Percentiles rank a stretch among this genome's conserved stretches.
These are phyloP conservation scores for Notholithocarpus densiflorus DNA, from an alignment of 306 rosid genomes.

Conservation along the genomic window DNA sequence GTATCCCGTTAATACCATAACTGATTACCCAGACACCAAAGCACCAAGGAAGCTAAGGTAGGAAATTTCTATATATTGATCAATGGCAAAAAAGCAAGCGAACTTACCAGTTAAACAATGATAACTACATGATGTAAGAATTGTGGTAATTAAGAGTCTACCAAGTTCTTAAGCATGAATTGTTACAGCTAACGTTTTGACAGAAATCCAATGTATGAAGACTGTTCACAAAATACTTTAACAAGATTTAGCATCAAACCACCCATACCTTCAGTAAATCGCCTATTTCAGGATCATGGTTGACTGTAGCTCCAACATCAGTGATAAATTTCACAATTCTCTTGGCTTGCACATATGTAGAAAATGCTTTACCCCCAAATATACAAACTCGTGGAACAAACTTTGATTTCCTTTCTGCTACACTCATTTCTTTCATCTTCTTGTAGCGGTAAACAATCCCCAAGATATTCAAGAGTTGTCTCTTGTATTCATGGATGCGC, in stretches of 20 bases:
- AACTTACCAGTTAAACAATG: not conserved
- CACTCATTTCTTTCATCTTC: conserved; percentile 94
- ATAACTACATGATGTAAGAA: not conserved
- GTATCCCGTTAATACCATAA: conserved; percentile 1
- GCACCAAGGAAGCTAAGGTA: too few species aligned
- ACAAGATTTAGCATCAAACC: conserved; percentile 13
- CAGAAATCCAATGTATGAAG: not conserved
- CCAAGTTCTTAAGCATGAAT: not conserved
- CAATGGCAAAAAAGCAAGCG: not conserved
- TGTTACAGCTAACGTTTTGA: not conserved
- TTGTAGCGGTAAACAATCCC: conserved; percentile 98
- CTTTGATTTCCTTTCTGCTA: conserved; percentile 53
- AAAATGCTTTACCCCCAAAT: conserved; percentile 95
- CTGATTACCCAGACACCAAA: not conserved
- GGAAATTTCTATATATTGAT: not conserved
- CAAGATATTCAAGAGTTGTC: conserved; percentile 79
- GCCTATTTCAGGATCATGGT: conserved; percentile 91
- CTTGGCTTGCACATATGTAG: conserved; percentile 95
- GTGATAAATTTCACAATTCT: conserved; percentile 96
- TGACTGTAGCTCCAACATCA: conserved; percentile 83
- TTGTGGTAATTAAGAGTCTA: not conserved
- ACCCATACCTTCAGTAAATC: conserved; percentile 81
- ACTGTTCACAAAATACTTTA: conserved; percentile 6
- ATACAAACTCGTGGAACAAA: conserved; percentile 96
- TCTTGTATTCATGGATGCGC: conserved; percentile 97